phyloP scores from a whole-genome alignment of 306 rosid species.

The Coriaria nepalensis region DNA sequence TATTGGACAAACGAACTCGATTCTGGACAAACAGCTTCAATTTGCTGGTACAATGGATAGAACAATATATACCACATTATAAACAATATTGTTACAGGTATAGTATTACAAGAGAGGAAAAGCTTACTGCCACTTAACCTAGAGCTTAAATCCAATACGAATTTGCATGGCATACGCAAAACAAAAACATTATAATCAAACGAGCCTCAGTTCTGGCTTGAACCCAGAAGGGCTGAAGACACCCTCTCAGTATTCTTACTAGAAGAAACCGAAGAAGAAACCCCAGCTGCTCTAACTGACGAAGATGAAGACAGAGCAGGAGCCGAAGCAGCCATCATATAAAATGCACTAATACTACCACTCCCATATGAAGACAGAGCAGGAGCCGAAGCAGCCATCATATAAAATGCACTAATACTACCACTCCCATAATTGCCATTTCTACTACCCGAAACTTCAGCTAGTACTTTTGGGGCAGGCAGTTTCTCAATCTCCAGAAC shows the following conservation, averaged over 20 bases:
- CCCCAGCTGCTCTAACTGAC: conserved; percentile 18
- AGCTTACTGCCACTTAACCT: too few relatives aligned
- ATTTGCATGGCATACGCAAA: too few relatives aligned
- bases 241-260: conserved; percentile 31
- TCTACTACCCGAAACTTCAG: conserved; percentile 25
- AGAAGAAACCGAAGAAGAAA: conserved; percentile 8
- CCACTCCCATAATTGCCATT: conserved; percentile 28
- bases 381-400: conserved; percentile 19
- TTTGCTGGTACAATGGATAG: too few relatives aligned
- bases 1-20: too few relatives aligned
- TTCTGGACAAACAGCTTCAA: too few relatives aligned
- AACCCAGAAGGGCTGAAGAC: conserved; percentile 26
- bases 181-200: too few relatives aligned
- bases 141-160: too few relatives aligned
- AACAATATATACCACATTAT: too few relatives aligned
- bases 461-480: conserved; percentile 33
- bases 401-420: conserved; percentile 29
- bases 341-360: conserved; percentile 28
- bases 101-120: too few relatives aligned
- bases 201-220: conserved; percentile 8
- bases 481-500: conserved; percentile 41
- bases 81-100: too few relatives aligned
- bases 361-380: conserved; percentile 27
- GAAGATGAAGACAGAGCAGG: conserved; percentile 29
- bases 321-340: conserved; percentile 23